Base-by-base conservation (phyloP, 805 yeast genomes). In the Cyberlindnera mississippiensis region DNA sequence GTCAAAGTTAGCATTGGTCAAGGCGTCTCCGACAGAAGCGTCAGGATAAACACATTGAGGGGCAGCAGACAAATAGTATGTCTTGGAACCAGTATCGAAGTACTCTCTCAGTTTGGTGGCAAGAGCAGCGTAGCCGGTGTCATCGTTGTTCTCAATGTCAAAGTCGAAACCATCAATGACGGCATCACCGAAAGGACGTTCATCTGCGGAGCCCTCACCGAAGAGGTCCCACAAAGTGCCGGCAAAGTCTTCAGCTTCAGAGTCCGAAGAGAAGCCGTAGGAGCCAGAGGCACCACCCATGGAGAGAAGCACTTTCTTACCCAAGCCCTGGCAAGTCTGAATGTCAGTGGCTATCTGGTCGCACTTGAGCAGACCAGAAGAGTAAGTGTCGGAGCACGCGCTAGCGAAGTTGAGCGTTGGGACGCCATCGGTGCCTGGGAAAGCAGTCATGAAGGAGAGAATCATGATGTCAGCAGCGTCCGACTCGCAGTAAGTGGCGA, bases 41-140 rank as follows among this genome's bases (percentile, higher is more conserved):
- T 89, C 96, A 15, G 96, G 96, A 61, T 80, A 84, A 19, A 79
- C 82, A 68, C 96, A 90, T 67, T 88, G 96, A 16, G 96, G 96
- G 48, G 96, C 91, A 50, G 96, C 96, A 40, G 95, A 79, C 34
- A 88, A 67, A 60, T 82, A 85, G 67, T 80, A 85, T 22, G 64
- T 53, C 63, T 80, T 84, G 35, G 83, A 69, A 27, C 78, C 67
- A 31, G 69, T 64, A 10, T 69, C 78, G 51, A 73, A 78, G 32
- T 66, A 61, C 42, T 69, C 42, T 82, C 95, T 50, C 57, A 68
- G 35, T 55, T 72, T 68, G 31, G 62, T 72, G 16, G 78, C 85
- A 40, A 83, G 63, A 20, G 85, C 78, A 38, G 78, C 78, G 56
- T 82, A 84, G 18, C 96, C 96, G 4, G 68, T 64, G 37, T 71